Evolutionary conservation across 768 basidiomycete genomes (phyloP).

Genomic region (Strobilomyces dryophilus): DNA sequence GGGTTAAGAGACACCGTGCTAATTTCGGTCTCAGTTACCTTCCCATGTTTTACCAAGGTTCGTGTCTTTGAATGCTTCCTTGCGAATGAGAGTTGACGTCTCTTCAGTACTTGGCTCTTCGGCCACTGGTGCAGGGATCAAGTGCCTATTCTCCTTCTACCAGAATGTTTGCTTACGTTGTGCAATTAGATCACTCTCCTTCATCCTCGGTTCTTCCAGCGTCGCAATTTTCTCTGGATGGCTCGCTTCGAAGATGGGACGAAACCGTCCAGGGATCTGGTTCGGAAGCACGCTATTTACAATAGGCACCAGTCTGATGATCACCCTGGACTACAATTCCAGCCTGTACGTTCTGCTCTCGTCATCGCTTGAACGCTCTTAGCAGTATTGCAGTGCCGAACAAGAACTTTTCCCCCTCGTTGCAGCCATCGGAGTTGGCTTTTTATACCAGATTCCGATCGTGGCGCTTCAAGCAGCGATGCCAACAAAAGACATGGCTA

Average conservation of each 20-base stretch:
- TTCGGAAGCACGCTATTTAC: slow-evolving; percentile 52
- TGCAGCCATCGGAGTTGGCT: slow-evolving; percentile 59
- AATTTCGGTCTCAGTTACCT: slow-evolving; percentile 42
- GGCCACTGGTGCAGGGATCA: slow-evolving; percentile 63
- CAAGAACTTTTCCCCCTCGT: slow-evolving; percentile 63
- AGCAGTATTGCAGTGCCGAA: slow-evolving; percentile 40
- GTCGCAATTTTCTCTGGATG: slow-evolving; percentile 55
- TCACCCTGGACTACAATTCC: slow-evolving; percentile 55
- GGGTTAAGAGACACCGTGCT: background rate
- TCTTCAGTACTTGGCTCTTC: slow-evolving; percentile 56
- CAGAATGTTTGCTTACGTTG: background rate
- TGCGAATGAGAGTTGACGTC: background rate
- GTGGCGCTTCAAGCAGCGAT: slow-evolving; percentile 81
- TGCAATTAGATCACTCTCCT: slow-evolving; percentile 61
- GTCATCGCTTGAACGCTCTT: background rate
- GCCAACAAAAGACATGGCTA: slow-evolving; percentile 83
- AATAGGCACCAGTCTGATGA: slow-evolving; percentile 71
- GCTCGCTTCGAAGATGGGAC: slow-evolving; percentile 52
- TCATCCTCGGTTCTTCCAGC: slow-evolving; percentile 53
- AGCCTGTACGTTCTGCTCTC: slow-evolving; percentile 34
- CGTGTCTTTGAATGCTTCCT: background rate
- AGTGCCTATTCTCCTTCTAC: slow-evolving; percentile 47
- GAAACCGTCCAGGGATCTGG: slow-evolving; percentile 65
- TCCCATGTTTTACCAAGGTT: slow-evolving; percentile 66
- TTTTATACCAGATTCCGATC: slow-evolving; percentile 62